These are phyloP conservation scores for Pseudopithomyces maydicus DNA, from an alignment of 2,329 filamentous ascomycete genomes.

Conservation along the genomic window DNA sequence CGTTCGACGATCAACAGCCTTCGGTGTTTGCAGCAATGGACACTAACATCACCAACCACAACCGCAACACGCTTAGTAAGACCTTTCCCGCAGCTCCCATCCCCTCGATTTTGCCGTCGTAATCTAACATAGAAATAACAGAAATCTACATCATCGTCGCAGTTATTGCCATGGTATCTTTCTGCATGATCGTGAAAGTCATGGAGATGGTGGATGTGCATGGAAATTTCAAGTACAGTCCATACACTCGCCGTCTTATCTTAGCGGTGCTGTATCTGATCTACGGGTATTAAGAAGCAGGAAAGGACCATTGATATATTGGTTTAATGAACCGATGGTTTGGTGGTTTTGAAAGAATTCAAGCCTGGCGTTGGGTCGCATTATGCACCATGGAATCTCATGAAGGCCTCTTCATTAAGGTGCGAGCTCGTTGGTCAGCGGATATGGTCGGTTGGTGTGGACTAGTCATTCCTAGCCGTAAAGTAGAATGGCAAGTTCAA, in stretches of 20 bases:
- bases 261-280: neutral
- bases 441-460: no score
- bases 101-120: neutral
- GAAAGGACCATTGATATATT: neutral
- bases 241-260: neutral
- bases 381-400: no score
- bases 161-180: neutral
- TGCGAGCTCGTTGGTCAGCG: no score
- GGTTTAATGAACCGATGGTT: no score
- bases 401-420: no score
- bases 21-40: no score
- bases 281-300: neutral
- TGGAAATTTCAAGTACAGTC: neutral
- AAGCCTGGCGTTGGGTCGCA: no score
- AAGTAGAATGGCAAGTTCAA: no score
- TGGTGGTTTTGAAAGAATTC: no score
- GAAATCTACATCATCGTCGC: neutral
- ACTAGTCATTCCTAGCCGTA: no score
- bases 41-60: no score
- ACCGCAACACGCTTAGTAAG: neutral
- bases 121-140: neutral
- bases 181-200: neutral
- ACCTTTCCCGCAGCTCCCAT: neutral
- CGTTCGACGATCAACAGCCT: no score
- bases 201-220: neutral